Percentiles rank a stretch among this genome's conserved stretches.
phyloP scores from a whole-genome alignment of 257 asterid genomes.

The Solanum boliviense region DNA sequence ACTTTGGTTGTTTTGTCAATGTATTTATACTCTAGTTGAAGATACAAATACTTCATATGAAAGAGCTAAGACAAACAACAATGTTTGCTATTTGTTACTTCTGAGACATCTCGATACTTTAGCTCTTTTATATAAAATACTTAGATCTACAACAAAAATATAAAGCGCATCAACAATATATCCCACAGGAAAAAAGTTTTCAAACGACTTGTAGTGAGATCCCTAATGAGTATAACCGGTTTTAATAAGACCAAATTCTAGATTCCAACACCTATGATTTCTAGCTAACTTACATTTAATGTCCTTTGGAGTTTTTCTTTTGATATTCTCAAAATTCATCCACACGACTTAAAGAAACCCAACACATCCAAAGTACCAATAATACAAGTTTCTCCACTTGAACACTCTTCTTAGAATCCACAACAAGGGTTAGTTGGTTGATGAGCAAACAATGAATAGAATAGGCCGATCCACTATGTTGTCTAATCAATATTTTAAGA shows the following conservation, averaged over 20 bases:
- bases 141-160: neutral
- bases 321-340: neutral
- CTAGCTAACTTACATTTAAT: neutral
- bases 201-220: neutral
- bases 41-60: neutral
- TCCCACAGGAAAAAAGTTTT: neutral
- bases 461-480: neutral
- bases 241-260: neutral
- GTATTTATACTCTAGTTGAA: neutral
- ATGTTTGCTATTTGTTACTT: neutral
- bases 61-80: neutral
- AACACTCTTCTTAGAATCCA: neutral
- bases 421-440: neutral
- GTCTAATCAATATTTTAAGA: neutral
- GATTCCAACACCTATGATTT: neutral
- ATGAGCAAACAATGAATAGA: neutral
- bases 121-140: neutral
- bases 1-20: neutral
- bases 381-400: neutral
- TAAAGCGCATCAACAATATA: neutral
- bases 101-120: neutral
- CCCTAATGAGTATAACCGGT: neutral
- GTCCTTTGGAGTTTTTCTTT: neutral
- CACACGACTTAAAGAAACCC: neutral
- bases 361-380: neutral